Base-by-base conservation (phyloP, 306 rosid species). In the Quillaja saponaria region DNA sequence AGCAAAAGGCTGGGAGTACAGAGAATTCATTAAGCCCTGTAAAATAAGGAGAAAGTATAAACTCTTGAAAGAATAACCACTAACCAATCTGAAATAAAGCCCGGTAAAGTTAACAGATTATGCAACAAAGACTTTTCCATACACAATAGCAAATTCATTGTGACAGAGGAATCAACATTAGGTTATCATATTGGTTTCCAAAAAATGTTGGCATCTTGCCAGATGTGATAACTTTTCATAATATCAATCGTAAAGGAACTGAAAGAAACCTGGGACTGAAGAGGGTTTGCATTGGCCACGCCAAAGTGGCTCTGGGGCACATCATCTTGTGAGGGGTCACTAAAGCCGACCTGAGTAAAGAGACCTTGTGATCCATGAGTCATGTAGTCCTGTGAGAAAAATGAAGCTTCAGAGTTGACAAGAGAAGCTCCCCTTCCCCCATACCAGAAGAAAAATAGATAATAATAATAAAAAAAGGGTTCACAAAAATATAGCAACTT, bases 1-100 rank as follows among this genome's bases (percentile, higher is more conserved):
- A 34, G 91, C 84, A 74, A 87, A 94, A 48, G 99, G 96, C 80
- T 94, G 99, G 31, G 97, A 94, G 76, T 94, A 94, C 37, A 94
- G 95, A 49, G 99, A 83, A 61, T 71, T 87, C 97, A 94, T 81
- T 66, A 76, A 58, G 50, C 89, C 94, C 99, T 90, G 8, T 3
- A 33, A 38, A 21, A 14, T 3, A 34, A 6, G 16, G 47, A 19
- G 49, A 37, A 61, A 49, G 4, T 25, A 25, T 25, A 25, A 25
- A 25, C 31, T 25, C 50, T 6, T 31, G 8, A 4, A 13, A 62
- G 4, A 37, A 49, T 10, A 59, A 37, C 4, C 20, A 4, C 38
- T 31, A 17, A 13, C 58, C 40, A 40, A 31, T 18, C 40, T 50
- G 7, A 42, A 8, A 48, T 8, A 19, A 34, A 13, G 13, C 34